phyloP scores from a whole-genome alignment of 768 basidiomycete genomes.

The Lactarius sanguifluus region DNA sequence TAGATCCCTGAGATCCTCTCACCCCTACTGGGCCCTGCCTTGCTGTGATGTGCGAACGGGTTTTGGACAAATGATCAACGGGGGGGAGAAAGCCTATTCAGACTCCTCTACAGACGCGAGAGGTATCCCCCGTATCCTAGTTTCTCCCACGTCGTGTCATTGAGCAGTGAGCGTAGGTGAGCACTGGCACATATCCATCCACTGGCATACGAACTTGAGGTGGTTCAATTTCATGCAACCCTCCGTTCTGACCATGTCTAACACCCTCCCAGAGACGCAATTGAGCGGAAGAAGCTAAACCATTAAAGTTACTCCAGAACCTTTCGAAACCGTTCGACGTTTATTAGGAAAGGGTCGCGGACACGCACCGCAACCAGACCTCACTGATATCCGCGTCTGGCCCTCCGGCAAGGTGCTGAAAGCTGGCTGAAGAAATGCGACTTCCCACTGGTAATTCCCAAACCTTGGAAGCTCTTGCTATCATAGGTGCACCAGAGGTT shows the following conservation, averaged over 20 bases:
- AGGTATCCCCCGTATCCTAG: no score
- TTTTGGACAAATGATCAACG: no score
- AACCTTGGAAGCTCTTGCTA: no score
- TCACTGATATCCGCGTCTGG: no score
- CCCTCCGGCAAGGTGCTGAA: no score
- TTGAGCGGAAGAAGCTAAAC: background rate
- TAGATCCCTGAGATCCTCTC: background rate
- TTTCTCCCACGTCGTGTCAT: background rate
- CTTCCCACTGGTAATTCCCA: no score
- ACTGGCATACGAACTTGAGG: background rate
- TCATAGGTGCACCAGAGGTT: no score
- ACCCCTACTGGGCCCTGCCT: background rate
- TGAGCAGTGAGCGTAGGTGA: background rate
- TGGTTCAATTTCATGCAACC: background rate
- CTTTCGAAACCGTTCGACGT: background rate
- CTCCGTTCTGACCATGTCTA: background rate
- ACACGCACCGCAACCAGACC: background rate
- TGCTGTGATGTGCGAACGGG: background rate
- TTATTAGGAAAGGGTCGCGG: background rate
- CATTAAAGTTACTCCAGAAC: background rate
- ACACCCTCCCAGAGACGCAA: background rate
- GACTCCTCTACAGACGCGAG: no score
- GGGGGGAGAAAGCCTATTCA: no score
- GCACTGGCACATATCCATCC: no score
- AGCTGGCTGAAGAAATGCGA: no score